Conservation (phyloP, 306 rosid species). For the Medicago ruthenica region DNA sequence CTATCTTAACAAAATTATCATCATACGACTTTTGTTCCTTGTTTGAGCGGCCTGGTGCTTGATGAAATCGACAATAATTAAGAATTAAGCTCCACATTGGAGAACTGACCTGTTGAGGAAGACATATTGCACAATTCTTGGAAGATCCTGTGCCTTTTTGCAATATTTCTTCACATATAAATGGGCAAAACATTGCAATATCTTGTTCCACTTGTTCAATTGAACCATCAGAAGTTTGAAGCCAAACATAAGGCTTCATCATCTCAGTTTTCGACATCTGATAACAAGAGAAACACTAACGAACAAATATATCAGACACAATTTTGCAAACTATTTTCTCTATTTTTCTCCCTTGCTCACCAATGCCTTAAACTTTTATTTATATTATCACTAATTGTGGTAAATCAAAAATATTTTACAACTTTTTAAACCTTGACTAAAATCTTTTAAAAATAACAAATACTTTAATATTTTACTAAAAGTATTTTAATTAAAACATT, state of each 20-base stretch:
- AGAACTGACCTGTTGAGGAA: constrained; percentile 95
- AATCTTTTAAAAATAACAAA: too few species aligned
- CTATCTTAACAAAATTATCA: constrained; percentile 87
- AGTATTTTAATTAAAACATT: too few species aligned
- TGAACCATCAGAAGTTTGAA: constrained; percentile 87
- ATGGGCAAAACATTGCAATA: constrained; percentile 89
- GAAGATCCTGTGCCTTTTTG: constrained; percentile 87
- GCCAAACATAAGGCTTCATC: constrained; percentile 93
- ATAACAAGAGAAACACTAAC: too few species aligned
- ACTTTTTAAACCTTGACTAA: too few species aligned
- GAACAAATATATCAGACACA: too few species aligned
- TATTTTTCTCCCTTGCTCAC: too few species aligned
- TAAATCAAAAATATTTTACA: too few species aligned
- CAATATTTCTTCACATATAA: constrained; percentile 71
- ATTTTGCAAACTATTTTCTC: too few species aligned
- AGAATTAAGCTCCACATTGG: constrained; percentile 84
- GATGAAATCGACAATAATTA: constrained; percentile 96
- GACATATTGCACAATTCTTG: constrained; percentile 91
- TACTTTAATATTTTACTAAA: too few species aligned
- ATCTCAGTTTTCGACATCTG: constrained; percentile 28
- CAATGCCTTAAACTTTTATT: too few species aligned
- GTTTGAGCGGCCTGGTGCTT: constrained; percentile 91
- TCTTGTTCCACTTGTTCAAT: constrained; percentile 96
- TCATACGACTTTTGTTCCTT: constrained; percentile 93
- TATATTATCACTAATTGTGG: too few species aligned